Conservation (phyloP, 225 moss, liverwort and hornwort genomes). For the Marchantia paleacea region DNA sequence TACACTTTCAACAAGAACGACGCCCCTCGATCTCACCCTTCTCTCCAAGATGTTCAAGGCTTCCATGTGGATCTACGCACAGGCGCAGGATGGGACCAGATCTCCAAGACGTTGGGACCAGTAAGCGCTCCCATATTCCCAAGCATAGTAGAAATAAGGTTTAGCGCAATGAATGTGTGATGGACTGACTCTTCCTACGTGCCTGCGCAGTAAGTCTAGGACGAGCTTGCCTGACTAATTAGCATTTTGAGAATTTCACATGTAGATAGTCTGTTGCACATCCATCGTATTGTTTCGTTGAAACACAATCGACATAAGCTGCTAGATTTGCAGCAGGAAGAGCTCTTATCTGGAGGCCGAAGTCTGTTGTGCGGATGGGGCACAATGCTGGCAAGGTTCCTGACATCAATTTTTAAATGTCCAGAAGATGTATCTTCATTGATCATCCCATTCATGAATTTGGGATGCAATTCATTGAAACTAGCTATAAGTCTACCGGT, state of each 20-base stretch:
- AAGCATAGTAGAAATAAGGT: not conserved
- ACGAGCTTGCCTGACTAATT: not conserved
- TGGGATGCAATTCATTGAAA: too few relatives aligned
- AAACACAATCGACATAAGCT: not conserved
- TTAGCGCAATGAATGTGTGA: not conserved
- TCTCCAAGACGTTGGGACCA: constrained; percentile 46
- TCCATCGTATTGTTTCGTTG: too few relatives aligned
- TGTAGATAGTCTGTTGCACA: not conserved
- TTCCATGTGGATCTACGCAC: constrained; percentile 73
- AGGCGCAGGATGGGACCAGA: constrained; percentile 61
- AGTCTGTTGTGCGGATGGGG: not conserved
- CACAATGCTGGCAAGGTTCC: not conserved
- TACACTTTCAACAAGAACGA: constrained; percentile 62
- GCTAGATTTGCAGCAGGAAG: not conserved
- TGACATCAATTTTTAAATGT: too few relatives aligned
- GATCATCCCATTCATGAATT: too few relatives aligned
- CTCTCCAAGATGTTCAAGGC: constrained; percentile 43
- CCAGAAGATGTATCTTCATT: too few relatives aligned
- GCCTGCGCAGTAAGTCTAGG: not conserved
- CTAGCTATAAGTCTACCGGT: too few relatives aligned
- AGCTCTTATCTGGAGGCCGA: not conserved
- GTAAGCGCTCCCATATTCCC: constrained; percentile 42
- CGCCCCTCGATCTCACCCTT: constrained; percentile 36
- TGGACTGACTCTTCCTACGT: too few relatives aligned
- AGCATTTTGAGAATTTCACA: not conserved